Percentiles rank a stretch among this genome's conserved stretches.
Conservation (phyloP, 2,329 filamentous ascomycete genomes). For the Colletotrichum karsti region DNA sequence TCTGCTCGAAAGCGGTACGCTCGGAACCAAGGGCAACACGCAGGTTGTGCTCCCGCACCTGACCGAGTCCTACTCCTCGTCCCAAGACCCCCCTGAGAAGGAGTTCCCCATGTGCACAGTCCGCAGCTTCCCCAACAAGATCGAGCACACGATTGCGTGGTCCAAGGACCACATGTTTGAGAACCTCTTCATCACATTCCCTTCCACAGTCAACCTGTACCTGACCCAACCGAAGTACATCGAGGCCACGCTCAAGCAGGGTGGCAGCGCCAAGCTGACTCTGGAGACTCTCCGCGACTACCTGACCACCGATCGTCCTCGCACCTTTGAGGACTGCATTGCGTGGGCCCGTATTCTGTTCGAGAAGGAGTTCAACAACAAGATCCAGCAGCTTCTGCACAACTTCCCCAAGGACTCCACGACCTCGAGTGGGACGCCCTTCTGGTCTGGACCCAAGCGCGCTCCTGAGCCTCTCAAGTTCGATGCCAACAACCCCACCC, state of each 20-base stretch:
- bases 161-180: slow-evolving; percentile 92
- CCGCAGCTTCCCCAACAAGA: slow-evolving; percentile 96
- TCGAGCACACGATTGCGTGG: slow-evolving; percentile 99
- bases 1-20: slow-evolving; percentile 92
- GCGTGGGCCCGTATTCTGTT: slow-evolving; percentile 94
- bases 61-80: slow-evolving; percentile 95
- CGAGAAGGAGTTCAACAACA: slow-evolving; percentile 96
- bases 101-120: slow-evolving; percentile 99
- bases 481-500: slow-evolving; percentile 82
- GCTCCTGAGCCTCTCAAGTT: slow-evolving; percentile 93
- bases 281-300: slow-evolving; percentile 90
- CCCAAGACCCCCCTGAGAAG: slow-evolving; percentile 96
- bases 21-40: slow-evolving; percentile 99
- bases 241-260: slow-evolving; percentile 86
- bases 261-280: slow-evolving; percentile 93
- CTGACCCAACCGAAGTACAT: slow-evolving; percentile 92
- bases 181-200: slow-evolving; percentile 89
- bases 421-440: slow-evolving; percentile 87
- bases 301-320: slow-evolving; percentile 89
- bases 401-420: slow-evolving; percentile 96
- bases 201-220: slow-evolving; percentile 94
- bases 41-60: slow-evolving; percentile 91
- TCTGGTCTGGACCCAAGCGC: slow-evolving; percentile 99
- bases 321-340: slow-evolving; percentile 95
- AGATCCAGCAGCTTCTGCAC: slow-evolving; percentile 92